phyloP scores from a whole-genome alignment of 768 basidiomycete species.

The Rhodotorula babjevae region DNA sequence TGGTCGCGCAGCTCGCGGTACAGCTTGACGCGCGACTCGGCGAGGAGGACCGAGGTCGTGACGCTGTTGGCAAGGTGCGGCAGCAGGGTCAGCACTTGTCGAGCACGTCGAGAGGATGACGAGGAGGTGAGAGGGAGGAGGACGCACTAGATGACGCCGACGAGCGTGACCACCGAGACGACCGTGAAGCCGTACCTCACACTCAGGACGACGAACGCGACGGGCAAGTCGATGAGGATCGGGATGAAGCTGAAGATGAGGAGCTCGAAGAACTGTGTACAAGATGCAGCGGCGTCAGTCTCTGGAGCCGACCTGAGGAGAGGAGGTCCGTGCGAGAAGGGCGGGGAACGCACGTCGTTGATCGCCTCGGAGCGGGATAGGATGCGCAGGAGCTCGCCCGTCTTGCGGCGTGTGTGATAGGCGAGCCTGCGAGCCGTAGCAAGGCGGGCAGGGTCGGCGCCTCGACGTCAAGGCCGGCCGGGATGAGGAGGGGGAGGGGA shows the following conservation, averaged over 20 bases:
- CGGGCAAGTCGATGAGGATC: conserved; percentile 65
- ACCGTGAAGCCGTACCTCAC: conserved; percentile 45
- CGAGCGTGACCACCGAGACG: conserved; percentile 47
- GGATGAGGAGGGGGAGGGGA: background rate
- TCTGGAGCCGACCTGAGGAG: no score
- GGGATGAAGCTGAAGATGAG: conserved; percentile 79
- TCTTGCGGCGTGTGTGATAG: conserved; percentile 61
- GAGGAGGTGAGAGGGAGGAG: no score
- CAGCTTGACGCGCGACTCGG: conserved; percentile 28
- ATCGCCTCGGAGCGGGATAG: conserved; percentile 79
- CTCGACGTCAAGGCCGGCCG: conserved; percentile 39
- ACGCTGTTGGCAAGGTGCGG: conserved; percentile 1
- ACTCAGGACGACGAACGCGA: conserved; percentile 58
- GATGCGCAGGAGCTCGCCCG: conserved; percentile 77
- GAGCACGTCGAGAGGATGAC: background rate
- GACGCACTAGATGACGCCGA: conserved; percentile 50
- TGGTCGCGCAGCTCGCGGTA: conserved; percentile 32
- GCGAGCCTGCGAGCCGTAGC: background rate
- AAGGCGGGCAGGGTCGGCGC: background rate
- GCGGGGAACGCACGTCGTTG: conserved; percentile 53
- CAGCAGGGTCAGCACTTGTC: background rate
- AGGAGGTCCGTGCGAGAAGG: no score
- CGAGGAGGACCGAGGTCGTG: conserved; percentile 27
- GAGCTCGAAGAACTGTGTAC: conserved; percentile 51
- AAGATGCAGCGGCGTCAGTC: no score